Conservation (phyloP, 2,329 filamentous ascomycete genomes). For the Monosporascus sp. region DNA sequence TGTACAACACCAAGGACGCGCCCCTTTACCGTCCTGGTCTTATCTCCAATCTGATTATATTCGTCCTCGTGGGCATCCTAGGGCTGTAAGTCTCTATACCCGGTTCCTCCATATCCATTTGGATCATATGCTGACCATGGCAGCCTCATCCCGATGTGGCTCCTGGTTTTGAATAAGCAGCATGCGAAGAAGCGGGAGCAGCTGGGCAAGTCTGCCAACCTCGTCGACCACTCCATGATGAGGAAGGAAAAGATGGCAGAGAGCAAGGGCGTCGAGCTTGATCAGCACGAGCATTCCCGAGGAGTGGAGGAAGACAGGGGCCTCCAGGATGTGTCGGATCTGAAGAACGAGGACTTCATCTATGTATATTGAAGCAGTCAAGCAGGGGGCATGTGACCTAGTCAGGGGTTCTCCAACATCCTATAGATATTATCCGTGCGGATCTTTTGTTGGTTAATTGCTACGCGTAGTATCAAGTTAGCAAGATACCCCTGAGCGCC, state of each 20-base stretch:
- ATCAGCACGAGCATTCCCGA: conserved; percentile 26
- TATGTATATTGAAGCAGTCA: conserved; percentile 28
- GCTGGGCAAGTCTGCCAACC: conserved; percentile 44
- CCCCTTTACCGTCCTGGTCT: conserved; percentile 54
- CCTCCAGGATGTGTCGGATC: conserved; percentile 57
- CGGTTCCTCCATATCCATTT: conserved; percentile 5
- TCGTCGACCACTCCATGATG: conserved; percentile 38
- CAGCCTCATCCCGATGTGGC: conserved; percentile 29
- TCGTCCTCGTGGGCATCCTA: conserved; percentile 49
- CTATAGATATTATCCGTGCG: no score
- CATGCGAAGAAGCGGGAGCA: conserved; percentile 36
- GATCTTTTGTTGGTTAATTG: no score
- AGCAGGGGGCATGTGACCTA: neutral
- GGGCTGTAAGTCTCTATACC: conserved; percentile 16
- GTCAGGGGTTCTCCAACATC: no score
- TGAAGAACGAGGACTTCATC: conserved; percentile 63
- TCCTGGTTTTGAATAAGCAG: conserved; percentile 44
- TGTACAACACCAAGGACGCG: conserved; percentile 55
- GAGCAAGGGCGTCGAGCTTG: conserved; percentile 18
- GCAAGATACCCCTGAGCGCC: no score
- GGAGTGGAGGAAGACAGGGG: conserved; percentile 37
- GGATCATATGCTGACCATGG: conserved; percentile 11
- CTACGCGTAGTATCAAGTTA: no score
- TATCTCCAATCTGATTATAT: conserved; percentile 53
- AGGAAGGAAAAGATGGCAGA: conserved; percentile 28